Conservation (phyloP, 73 alveolate genomes). For the Paramecium biaurelia region DNA sequence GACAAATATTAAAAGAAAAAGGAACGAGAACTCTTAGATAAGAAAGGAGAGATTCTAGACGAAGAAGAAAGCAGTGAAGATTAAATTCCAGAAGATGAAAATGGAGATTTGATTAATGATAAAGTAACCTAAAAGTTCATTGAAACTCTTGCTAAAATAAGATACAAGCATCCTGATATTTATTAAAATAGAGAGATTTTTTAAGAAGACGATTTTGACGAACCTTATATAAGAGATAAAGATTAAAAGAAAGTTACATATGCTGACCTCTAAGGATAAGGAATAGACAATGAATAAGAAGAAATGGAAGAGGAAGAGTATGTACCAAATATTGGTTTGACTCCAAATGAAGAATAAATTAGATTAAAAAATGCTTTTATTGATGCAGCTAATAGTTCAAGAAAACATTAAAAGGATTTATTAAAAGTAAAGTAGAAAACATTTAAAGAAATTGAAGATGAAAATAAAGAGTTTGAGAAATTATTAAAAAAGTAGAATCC, state of each 20-base stretch:
- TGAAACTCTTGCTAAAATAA: conserved; percentile 43
- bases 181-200: conserved; percentile 22
- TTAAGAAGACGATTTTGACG: conserved; percentile 52
- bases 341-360: conserved; percentile 49
- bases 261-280: conserved; percentile 39
- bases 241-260: conserved; percentile 47
- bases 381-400: conserved; percentile 48
- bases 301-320: conserved; percentile 45
- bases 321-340: conserved; percentile 12
- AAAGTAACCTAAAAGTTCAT: not conserved
- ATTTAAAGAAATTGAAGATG: conserved; percentile 43
- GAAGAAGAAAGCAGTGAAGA: not conserved
- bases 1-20: not conserved
- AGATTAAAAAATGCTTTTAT: conserved; percentile 49
- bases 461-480: conserved; percentile 53
- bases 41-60: not conserved
- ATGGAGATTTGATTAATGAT: not conserved
- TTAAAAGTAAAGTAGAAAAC: conserved; percentile 28
- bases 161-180: conserved; percentile 54
- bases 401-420: not conserved
- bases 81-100: not conserved
- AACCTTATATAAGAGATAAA: not conserved
- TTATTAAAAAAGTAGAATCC: conserved; percentile 25
- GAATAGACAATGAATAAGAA: conserved; percentile 39
- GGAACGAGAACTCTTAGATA: not conserved